These are phyloP conservation scores for Aspergillus quadrilineatus DNA, from an alignment of 2,329 filamentous ascomycete genomes.

Conservation along the genomic window DNA sequence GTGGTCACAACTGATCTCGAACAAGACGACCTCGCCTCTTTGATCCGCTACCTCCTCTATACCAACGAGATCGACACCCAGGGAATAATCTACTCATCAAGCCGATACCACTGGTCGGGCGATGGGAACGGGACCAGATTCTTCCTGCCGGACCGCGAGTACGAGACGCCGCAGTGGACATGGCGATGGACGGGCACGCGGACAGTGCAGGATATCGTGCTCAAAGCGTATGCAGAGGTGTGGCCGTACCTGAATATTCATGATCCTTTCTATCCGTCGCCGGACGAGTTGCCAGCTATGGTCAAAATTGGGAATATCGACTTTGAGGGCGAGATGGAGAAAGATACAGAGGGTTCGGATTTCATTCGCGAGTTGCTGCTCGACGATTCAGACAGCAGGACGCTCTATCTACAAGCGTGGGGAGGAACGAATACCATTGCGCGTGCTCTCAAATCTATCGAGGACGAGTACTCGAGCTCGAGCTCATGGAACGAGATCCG, in stretches of 20 bases:
- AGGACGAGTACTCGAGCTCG: background rate
- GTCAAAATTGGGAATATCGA: conserved; percentile 3
- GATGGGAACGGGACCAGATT: conserved; percentile 3
- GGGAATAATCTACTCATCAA: conserved; percentile 4
- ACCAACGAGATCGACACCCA: conserved; percentile 9
- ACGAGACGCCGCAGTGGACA: background rate
- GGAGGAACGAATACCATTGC: conserved; percentile 8
- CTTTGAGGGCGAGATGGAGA: conserved; percentile 7
- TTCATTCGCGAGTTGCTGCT: conserved; percentile 1
- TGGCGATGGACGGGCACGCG: conserved; percentile 7
- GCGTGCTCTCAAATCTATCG: conserved; percentile 6
- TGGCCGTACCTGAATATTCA: background rate
- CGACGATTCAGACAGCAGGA: background rate
- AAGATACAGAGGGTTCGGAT: conserved; percentile 2
- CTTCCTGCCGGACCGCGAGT: background rate
- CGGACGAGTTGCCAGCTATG: background rate
- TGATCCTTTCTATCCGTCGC: conserved; percentile 1
- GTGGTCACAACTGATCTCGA: conserved; percentile 3
- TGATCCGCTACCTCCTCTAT: conserved; percentile 10
- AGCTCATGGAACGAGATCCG: background rate
- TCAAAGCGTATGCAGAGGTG: background rate
- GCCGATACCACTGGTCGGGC: conserved; percentile 2
- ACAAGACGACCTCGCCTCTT: conserved; percentile 6
- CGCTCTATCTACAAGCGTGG: conserved; percentile 7
- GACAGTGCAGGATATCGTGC: conserved; percentile 1